phyloP scores from a whole-genome alignment of 2,329 filamentous ascomycete genomes.

The Colletotrichum shisoi region DNA sequence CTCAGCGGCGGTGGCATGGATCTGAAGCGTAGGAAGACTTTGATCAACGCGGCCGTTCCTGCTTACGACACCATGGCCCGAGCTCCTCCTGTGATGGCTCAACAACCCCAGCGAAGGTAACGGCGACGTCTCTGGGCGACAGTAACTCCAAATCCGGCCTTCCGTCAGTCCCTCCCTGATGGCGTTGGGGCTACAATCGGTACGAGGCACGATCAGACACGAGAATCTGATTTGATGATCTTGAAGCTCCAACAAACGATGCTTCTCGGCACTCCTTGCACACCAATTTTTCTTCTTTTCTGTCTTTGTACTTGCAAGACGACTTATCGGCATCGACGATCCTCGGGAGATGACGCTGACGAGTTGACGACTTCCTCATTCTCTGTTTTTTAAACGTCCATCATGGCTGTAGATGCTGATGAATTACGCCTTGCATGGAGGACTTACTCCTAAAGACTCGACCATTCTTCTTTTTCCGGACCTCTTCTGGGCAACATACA shows the following conservation, averaged over 20 bases:
- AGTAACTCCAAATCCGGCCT: constrained; percentile 4
- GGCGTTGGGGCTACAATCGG: constrained; percentile 33
- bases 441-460: constrained; percentile 41
- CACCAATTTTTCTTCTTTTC: constrained; percentile 27
- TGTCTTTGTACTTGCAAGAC: constrained; percentile 46
- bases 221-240: constrained; percentile 28
- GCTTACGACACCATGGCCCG: constrained; percentile 61
- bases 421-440: constrained; percentile 56
- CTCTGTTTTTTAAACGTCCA: constrained; percentile 46
- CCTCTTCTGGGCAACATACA: constrained; percentile 31
- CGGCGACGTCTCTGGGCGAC: constrained; percentile 25
- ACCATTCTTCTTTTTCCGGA: constrained; percentile 32
- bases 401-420: constrained; percentile 55
- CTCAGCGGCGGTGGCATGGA: constrained; percentile 68
- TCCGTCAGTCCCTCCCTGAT: constrained; percentile 26
- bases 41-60: constrained; percentile 67
- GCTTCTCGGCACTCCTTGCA: constrained; percentile 36
- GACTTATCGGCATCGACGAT: constrained; percentile 44
- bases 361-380: constrained; percentile 50
- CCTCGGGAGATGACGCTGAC: constrained; percentile 47
- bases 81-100: constrained; percentile 56
- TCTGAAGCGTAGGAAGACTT: constrained; percentile 81
- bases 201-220: constrained; percentile 34
- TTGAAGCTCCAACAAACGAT: constrained; percentile 13
- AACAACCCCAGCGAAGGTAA: constrained; percentile 52